Evolutionary conservation across 2,329 filamentous ascomycete genomes (phyloP).

Genomic region (Clarireedia hainanense): DNA sequence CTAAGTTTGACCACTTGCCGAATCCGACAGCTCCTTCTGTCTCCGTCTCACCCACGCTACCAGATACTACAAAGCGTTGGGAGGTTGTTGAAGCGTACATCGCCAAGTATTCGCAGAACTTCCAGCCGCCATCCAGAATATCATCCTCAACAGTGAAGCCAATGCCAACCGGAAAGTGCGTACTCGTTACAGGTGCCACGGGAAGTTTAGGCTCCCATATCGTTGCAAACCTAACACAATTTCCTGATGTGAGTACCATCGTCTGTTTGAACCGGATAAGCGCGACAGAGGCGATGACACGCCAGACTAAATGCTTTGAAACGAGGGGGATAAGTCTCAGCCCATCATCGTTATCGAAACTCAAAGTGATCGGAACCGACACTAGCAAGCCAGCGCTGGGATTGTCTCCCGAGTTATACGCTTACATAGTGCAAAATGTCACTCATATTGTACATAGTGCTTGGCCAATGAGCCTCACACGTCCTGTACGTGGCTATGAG

Average conservation of each 20-base stretch:
- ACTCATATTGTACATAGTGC: constrained; percentile 46
- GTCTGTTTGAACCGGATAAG: neutral
- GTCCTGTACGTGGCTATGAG: constrained; percentile 33
- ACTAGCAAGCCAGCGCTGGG: constrained; percentile 6
- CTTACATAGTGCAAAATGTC: constrained; percentile 30
- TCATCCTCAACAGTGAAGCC: neutral
- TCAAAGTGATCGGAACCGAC: constrained; percentile 36
- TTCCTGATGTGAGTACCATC: neutral
- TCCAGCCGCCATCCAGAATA: constrained; percentile 30
- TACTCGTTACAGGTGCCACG: constrained; percentile 23
- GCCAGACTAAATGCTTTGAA: neutral
- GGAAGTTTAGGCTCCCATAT: neutral
- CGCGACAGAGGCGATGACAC: neutral
- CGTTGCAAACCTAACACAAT: neutral
- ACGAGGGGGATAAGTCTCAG: constrained; percentile 23
- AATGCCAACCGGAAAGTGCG: constrained; percentile 32
- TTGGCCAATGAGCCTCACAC: constrained; percentile 41
- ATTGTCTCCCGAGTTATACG: constrained; percentile 29
- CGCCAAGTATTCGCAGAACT: neutral
- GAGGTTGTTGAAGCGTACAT: neutral
- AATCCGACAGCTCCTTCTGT: too few species aligned
- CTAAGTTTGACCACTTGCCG: too few species aligned
- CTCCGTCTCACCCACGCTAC: too few species aligned
- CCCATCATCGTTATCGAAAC: constrained; percentile 27
- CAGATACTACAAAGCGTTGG: constrained; percentile 13